Percentiles rank a stretch among this genome's conserved stretches.
Evolutionary conservation across 768 basidiomycete species (phyloP).

Genomic region (Neoboletus brunneissimus): DNA sequence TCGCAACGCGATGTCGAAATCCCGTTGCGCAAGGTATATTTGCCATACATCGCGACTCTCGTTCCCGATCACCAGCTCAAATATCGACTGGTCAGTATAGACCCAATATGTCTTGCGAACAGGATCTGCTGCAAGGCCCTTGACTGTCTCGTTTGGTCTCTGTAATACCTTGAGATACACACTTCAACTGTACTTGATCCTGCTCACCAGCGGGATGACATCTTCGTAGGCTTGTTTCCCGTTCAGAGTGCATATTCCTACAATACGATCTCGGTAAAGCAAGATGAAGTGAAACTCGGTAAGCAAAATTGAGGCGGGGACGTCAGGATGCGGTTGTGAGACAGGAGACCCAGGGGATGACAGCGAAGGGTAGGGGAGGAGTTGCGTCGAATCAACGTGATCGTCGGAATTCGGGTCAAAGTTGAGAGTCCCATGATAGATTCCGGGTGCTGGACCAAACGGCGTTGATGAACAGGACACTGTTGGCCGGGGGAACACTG

Average conservation of each 20-base stretch:
- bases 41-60: constrained; percentile 96
- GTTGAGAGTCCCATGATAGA: constrained; percentile 81
- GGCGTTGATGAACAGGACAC: constrained; percentile 1
- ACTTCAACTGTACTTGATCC: background rate
- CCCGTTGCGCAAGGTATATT: constrained; percentile 75
- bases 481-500: constrained; percentile 14
- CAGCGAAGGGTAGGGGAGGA: constrained; percentile 70
- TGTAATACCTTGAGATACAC: constrained; percentile 31
- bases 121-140: constrained; percentile 79
- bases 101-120: constrained; percentile 92
- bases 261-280: constrained; percentile 74
- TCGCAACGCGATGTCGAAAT: constrained; percentile 74
- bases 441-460: constrained; percentile 62
- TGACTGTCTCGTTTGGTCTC: constrained; percentile 73
- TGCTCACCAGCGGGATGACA: constrained; percentile 67
- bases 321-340: constrained; percentile 29
- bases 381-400: constrained; percentile 71
- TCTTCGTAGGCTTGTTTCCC: constrained; percentile 86
- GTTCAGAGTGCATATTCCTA: constrained; percentile 75
- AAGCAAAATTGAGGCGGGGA: constrained; percentile 74
- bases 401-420: constrained; percentile 69
- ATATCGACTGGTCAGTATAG: constrained; percentile 84
- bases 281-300: constrained; percentile 93
- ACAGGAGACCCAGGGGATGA: constrained; percentile 26
- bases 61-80: constrained; percentile 80